phyloP scores from a whole-genome alignment of 2,329 filamentous ascomycete species.

The Pseudopyrenochaeta lycopersici region DNA sequence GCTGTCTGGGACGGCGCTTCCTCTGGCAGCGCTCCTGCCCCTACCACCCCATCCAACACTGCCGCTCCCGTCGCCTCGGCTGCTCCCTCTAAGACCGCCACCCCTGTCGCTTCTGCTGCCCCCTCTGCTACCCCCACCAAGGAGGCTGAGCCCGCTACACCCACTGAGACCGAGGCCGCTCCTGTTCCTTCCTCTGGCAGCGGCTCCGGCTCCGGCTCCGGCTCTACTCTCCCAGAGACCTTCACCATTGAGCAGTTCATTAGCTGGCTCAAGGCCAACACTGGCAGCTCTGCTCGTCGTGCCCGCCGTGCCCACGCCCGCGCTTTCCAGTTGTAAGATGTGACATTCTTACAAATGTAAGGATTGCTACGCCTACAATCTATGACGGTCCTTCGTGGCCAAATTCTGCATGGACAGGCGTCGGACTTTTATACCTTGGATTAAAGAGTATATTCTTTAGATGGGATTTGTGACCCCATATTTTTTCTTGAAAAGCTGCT shows the following conservation, averaged over 20 bases:
- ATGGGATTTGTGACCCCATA: conserved; percentile 6
- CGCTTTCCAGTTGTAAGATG: conserved; percentile 47
- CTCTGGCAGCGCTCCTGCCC: conserved; percentile 15
- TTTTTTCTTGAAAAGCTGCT: conserved; percentile 15
- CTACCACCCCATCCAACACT: conserved; percentile 12
- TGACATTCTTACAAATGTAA: not conserved
- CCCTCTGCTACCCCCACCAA: conserved; percentile 7
- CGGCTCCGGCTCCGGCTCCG: conserved; percentile 22
- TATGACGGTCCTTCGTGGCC: conserved; percentile 1
- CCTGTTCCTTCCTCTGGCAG: conserved; percentile 14
- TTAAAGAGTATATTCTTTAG: conserved; percentile 19
- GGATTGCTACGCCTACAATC: not conserved
- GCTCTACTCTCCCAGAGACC: conserved; percentile 32
- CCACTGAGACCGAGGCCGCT: conserved; percentile 12
- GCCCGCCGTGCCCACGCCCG: conserved; percentile 48
- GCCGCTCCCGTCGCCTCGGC: conserved; percentile 10
- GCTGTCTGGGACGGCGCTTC: conserved; percentile 42
- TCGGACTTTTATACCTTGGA: conserved; percentile 10
- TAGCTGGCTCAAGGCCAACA: conserved; percentile 36
- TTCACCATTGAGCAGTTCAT: conserved; percentile 43
- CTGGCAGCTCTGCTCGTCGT: conserved; percentile 27
- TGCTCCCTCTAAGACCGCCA: conserved; percentile 13
- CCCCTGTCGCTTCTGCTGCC: conserved; percentile 14
- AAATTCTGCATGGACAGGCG: conserved; percentile 15
- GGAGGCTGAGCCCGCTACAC: conserved; percentile 7